These are phyloP conservation scores for Peniophora sp. DNA, from an alignment of 1,284 basidiomycete species.

Conservation along the genomic window DNA sequence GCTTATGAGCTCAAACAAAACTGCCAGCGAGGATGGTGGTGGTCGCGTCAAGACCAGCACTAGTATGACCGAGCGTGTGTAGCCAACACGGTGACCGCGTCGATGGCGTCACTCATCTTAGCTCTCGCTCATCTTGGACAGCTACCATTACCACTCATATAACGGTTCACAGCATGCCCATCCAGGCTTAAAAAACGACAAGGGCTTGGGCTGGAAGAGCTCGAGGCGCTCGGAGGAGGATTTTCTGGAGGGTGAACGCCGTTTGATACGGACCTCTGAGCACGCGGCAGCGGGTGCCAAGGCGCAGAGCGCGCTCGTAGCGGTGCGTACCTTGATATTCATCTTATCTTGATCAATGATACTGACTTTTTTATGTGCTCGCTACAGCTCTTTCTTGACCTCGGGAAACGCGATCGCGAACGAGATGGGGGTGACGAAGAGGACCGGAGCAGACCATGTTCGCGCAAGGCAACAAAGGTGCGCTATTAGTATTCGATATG, in stretches of 20 bases:
- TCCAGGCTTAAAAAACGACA: conserved; percentile 80
- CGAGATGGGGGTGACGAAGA: conserved; percentile 26
- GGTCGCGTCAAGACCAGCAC: too few relatives aligned
- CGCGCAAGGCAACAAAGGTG: conserved; percentile 38
- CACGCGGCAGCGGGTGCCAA: conserved; percentile 18
- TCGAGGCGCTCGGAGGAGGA: conserved; percentile 38
- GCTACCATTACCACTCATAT: too few relatives aligned
- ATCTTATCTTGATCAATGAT: not conserved
- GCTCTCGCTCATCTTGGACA: too few relatives aligned
- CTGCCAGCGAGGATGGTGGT: too few relatives aligned
- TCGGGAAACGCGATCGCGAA: conserved; percentile 20
- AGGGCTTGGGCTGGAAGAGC: conserved; percentile 76
- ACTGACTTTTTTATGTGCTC: not conserved
- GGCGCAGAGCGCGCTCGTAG: conserved; percentile 16
- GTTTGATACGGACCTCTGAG: conserved; percentile 18
- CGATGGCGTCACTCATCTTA: too few relatives aligned
- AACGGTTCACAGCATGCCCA: conserved; percentile 36
- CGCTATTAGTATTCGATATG: conserved; percentile 21
- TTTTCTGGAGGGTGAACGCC: conserved; percentile 9
- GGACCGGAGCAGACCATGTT: conserved; percentile 29
- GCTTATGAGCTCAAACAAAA: too few relatives aligned
- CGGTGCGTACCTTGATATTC: not conserved
- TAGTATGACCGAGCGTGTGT: too few relatives aligned
- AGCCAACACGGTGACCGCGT: too few relatives aligned
- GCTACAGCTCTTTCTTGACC: not conserved